Percentiles rank a stretch among this genome's conserved stretches.
These are phyloP conservation scores for Lolium rigidum DNA, from an alignment of 176 grass and related monocot species.

Conservation along the genomic window DNA sequence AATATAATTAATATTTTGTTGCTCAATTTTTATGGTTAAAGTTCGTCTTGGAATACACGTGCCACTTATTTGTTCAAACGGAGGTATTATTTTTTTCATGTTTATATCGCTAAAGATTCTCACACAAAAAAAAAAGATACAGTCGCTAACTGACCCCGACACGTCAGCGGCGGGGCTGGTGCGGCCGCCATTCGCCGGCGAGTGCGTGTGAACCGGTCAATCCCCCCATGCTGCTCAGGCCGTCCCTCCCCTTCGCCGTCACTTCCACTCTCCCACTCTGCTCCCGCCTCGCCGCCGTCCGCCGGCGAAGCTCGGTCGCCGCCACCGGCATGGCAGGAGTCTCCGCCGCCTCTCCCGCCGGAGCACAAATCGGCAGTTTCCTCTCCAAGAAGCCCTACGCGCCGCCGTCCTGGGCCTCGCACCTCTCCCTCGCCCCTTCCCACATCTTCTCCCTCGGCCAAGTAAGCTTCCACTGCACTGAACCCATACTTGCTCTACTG, in stretches of 20 bases:
- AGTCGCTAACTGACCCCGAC: not conserved
- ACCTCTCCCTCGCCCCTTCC: slow-evolving; percentile 71
- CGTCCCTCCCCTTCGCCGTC: slow-evolving; percentile 5
- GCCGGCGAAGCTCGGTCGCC: slow-evolving; percentile 17
- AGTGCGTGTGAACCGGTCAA: not conserved
- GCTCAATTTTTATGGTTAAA: no score
- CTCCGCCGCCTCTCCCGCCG: slow-evolving; percentile 32
- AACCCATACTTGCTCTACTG: not conserved
- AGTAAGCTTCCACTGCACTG: slow-evolving; percentile 37
- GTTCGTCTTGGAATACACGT: no score
- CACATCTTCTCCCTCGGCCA: slow-evolving; percentile 79
- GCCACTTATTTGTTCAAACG: no score
- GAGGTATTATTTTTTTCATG: no score
- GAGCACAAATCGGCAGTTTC: slow-evolving; percentile 65
- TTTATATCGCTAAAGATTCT: not conserved
- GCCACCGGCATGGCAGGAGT: slow-evolving; percentile 33
- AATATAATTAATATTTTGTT: no score
- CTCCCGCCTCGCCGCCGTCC: slow-evolving; percentile 2
- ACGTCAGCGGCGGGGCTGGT: not conserved
- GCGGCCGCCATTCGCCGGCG: slow-evolving; percentile 9
- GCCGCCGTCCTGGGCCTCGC: slow-evolving; percentile 80
- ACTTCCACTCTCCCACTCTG: slow-evolving; percentile 10
- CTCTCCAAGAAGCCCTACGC: slow-evolving; percentile 80
- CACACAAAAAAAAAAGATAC: no score
- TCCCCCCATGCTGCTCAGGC: slow-evolving; percentile 26